A percentile compares a stretch with the other conserved stretches of the same genome.
Conservation (phyloP, 164 flowering plant genomes). For the Liquidambar formosana region DNA sequence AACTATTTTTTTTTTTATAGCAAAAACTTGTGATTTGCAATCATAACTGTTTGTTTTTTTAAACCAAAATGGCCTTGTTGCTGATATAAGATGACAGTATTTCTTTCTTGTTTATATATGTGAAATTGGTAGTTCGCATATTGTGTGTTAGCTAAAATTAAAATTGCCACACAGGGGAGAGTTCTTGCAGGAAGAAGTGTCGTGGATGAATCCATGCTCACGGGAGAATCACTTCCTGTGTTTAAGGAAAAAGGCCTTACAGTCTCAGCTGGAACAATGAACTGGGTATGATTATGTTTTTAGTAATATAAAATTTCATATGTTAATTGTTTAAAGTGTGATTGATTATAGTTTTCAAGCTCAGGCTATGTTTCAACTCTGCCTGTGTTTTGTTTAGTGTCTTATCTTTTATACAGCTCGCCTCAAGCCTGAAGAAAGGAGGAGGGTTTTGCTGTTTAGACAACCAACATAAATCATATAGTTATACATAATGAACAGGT, state of each 20-base stretch:
- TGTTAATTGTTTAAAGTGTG: not conserved
- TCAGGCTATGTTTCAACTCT: no score
- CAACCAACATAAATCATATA: no score
- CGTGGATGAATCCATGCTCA: conserved; percentile 98
- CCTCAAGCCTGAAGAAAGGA: no score
- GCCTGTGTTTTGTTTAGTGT: no score
- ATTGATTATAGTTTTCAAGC: no score
- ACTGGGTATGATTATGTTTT: conserved; percentile 64
- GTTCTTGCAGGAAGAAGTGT: conserved; percentile 93
- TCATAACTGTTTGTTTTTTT: not conserved
- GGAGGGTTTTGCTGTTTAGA: no score
- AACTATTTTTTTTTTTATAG: not conserved
- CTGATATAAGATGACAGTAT: not conserved
- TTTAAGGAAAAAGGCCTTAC: conserved; percentile 73
- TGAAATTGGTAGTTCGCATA: conserved; percentile 6
- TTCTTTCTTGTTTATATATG: not conserved
- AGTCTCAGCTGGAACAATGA: conserved; percentile 93
- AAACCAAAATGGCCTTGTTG: not conserved
- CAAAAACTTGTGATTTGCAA: not conserved
- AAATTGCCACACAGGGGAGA: conserved; percentile 58
- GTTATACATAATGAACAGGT: no score
- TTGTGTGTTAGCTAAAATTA: conserved; percentile 7
- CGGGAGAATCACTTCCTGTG: conserved; percentile 97
- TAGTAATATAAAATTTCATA: not conserved
- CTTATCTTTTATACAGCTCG: no score